phyloP scores from a whole-genome alignment of 257 asterid species.

The Forsythia suspensa region DNA sequence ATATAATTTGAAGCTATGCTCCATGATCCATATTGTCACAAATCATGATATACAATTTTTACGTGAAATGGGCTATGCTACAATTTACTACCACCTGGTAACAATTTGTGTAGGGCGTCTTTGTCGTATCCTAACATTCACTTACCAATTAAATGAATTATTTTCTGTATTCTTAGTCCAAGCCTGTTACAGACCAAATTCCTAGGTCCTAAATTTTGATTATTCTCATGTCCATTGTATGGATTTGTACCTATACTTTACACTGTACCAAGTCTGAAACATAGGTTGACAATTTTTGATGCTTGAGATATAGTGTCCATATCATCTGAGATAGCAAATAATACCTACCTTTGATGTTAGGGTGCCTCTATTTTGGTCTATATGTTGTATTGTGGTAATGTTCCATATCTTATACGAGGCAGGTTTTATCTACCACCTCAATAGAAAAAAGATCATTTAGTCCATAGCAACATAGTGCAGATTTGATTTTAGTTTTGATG shows the following conservation, averaged over 20 bases:
- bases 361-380: neutral
- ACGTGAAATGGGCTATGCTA: neutral
- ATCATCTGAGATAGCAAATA: neutral
- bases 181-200: neutral
- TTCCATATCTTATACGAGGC: too few species aligned
- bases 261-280: neutral
- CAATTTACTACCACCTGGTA: neutral
- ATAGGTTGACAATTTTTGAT: neutral
- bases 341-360: neutral
- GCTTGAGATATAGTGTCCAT: neutral
- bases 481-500: too few species aligned
- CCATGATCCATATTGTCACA: too few species aligned
- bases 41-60: too few species aligned
- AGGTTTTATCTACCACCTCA: neutral
- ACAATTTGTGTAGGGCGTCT: neutral
- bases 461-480: too few species aligned
- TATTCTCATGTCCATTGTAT: neutral
- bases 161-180: neutral
- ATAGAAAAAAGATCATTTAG: too few species aligned
- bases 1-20: too few species aligned
- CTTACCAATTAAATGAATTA: neutral
- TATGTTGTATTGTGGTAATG: too few species aligned
- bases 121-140: neutral
- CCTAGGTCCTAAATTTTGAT: neutral
- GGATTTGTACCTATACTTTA: neutral